phyloP scores from a whole-genome alignment of 768 basidiomycete species.

The Suillus subluteus region DNA sequence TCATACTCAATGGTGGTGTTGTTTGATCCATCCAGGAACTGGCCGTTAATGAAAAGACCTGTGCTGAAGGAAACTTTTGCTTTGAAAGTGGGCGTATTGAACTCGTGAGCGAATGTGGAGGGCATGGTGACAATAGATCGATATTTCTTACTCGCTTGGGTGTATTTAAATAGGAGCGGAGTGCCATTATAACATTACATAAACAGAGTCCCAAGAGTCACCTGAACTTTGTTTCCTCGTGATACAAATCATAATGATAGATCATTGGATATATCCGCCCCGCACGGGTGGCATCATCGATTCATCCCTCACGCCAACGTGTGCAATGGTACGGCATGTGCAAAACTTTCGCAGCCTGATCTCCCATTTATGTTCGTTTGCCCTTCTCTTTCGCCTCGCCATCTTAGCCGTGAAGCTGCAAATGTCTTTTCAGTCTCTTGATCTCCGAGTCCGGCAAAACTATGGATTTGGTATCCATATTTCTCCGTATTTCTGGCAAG shows the following conservation, averaged over 20 bases:
- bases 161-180: slow-evolving; percentile 26
- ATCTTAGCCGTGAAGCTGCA: background rate
- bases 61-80: slow-evolving; percentile 60
- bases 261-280: too few relatives aligned
- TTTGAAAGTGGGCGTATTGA: slow-evolving; percentile 59
- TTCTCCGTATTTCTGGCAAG: background rate
- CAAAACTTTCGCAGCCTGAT: too few relatives aligned
- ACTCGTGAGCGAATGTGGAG: slow-evolving; percentile 48
- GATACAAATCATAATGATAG: too few relatives aligned
- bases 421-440: background rate
- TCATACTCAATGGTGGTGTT: slow-evolving; percentile 72
- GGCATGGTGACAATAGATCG: slow-evolving; percentile 39
- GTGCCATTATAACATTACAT: background rate
- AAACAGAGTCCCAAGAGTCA: background rate
- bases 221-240: background rate
- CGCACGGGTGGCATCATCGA: too few relatives aligned
- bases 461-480: background rate
- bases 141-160: background rate
- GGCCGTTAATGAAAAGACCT: slow-evolving; percentile 72
- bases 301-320: too few relatives aligned
- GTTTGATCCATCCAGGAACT: slow-evolving; percentile 62
- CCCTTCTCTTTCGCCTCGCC: background rate
- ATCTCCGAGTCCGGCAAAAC: background rate
- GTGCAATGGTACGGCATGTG: too few relatives aligned
- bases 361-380: too few relatives aligned